phyloP scores from a whole-genome alignment of 2,329 filamentous ascomycete species.

The Bimuria novae-zelandiae region DNA sequence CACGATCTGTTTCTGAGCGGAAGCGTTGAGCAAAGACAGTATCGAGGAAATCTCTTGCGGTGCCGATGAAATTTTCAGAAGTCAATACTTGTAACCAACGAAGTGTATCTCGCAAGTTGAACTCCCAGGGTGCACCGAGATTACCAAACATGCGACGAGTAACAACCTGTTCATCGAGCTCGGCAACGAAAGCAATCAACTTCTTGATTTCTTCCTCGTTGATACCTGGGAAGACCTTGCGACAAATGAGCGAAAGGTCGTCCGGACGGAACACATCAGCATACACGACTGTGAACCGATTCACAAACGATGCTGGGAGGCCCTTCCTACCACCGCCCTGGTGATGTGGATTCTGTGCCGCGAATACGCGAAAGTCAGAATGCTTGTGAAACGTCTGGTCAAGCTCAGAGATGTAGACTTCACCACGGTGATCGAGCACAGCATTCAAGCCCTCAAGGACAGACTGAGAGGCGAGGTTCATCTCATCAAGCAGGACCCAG shows the following conservation, averaged over 20 bases:
- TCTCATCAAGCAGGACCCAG: conserved; percentile 97
- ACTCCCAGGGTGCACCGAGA: conserved; percentile 84
- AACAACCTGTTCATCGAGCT: conserved; percentile 74
- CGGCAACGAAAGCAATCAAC: conserved; percentile 79
- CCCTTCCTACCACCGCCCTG: conserved; percentile 96
- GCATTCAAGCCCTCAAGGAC: conserved; percentile 96
- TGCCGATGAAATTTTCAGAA: conserved; percentile 61
- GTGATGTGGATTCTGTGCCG: conserved; percentile 96
- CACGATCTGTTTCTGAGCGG: conserved; percentile 70
- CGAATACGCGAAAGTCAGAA: conserved; percentile 89
- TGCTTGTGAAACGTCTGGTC: conserved; percentile 93
- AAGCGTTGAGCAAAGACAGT: conserved; percentile 88
- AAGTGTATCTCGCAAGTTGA: conserved; percentile 88
- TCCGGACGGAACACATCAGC: conserved; percentile 84
- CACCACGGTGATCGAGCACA: conserved; percentile 92
- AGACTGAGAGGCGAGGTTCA: conserved; percentile 97
- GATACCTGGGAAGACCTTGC: conserved; percentile 73
- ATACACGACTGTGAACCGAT: conserved; percentile 97
- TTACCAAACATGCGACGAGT: conserved; percentile 59
- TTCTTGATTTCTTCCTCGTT: conserved; percentile 62
- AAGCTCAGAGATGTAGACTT: conserved; percentile 93
- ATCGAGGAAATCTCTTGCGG: conserved; percentile 74
- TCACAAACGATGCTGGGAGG: conserved; percentile 92
- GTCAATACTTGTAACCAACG: conserved; percentile 80
- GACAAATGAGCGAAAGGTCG: conserved; percentile 82